A percentile compares a stretch with the other conserved stretches of the same genome.
Conservation (phyloP, 2,329 filamentous ascomycete genomes). For the Fusarium sp. region DNA sequence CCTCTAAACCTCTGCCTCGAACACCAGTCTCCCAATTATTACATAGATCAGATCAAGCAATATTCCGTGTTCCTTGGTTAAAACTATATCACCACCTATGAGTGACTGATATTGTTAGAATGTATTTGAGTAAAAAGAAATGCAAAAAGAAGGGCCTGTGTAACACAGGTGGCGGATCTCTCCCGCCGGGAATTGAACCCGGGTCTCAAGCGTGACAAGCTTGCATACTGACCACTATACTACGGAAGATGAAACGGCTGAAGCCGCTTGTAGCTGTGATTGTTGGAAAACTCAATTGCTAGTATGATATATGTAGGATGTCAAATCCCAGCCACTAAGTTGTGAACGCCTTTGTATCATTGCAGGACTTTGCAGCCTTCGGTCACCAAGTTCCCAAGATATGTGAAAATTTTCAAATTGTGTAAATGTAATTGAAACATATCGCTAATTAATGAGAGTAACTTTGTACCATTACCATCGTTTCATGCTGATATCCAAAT, state of each 20-base stretch:
- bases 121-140: background rate
- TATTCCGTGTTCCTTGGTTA: background rate
- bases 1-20: background rate
- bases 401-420: background rate
- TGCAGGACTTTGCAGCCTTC: too few relatives aligned
- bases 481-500: too few relatives aligned
- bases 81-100: background rate
- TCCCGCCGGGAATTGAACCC: slow-evolving; percentile 14
- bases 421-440: background rate
- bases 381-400: background rate
- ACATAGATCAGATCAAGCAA: background rate
- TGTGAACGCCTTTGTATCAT: background rate
- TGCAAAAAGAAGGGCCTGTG: background rate
- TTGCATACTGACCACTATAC: slow-evolving; percentile 15
- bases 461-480: background rate
- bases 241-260: slow-evolving; percentile 2
- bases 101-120: too few relatives aligned
- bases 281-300: background rate
- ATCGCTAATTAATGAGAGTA: background rate
- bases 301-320: background rate
- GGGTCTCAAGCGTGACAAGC: slow-evolving; percentile 14
- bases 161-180: slow-evolving; percentile 8
- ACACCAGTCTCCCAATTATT: background rate
- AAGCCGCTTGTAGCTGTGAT: background rate
- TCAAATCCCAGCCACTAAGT: background rate